Base-by-base conservation (phyloP, 2,329 filamentous ascomycete species). In the Diaporthe sp. region DNA sequence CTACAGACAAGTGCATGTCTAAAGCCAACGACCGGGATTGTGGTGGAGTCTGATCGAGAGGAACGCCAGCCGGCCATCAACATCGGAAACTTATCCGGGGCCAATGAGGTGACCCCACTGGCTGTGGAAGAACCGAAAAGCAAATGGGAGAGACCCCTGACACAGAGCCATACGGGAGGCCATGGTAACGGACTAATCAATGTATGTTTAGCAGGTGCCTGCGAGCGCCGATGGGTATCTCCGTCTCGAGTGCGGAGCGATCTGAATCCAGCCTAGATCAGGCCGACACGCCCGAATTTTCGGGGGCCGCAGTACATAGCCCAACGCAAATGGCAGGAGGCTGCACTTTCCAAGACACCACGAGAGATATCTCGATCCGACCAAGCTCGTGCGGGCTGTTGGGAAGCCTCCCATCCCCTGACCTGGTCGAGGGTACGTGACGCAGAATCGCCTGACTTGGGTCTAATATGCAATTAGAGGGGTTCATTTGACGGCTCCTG, bases 401-500 rank as follows among this genome's bases (percentile, higher is more conserved):
- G 31, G 31, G 46, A 53, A 39, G 31, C 62, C 12, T 37, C 28
- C 44, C 62, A 49, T 53, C 17, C 65, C 22, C 22, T 17, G 31
- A 10, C 46, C 44, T 39, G 28, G 62, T 37, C 62, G 44, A 37
- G 44, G 25, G 31, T 37, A 12, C 31, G 19, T n/a, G 44, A 51
- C 44, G 31, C 44, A 49, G 44, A 31, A 8, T 22, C 19, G 46
- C 62, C 62, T 5, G 19, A n/a, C 28, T 39, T 37, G 62, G 17
- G 22, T 34, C 65, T 53, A 15, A 34, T 53, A 68, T 68, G 65
- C 65, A 53, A 68, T 68, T 68, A 68, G n/a, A 25, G 65, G 46
- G 65, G 65, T 53, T 53, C 46, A 37, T 37, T 51, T 25, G 44
- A 39, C 10, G 39, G 25, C 61, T 49, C 42, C 9, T 7, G 61